A percentile compares a stretch with the other conserved stretches of the same genome.
These are phyloP conservation scores for Rhinocladiella similis DNA, from an alignment of 2,329 filamentous ascomycete species.

Conservation along the genomic window DNA sequence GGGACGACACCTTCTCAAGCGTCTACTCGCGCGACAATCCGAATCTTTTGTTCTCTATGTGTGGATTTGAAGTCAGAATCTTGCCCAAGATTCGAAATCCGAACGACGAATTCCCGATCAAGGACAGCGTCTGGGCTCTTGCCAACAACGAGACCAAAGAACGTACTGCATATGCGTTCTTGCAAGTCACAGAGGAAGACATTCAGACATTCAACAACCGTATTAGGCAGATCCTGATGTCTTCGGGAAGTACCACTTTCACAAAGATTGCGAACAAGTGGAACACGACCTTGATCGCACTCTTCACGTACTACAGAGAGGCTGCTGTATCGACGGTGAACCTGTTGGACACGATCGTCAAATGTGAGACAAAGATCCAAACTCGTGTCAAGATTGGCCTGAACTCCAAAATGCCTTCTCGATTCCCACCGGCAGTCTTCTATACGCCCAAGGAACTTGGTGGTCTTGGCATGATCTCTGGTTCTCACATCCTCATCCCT, in stretches of 20 bases:
- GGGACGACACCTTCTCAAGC: slow-evolving; percentile 97
- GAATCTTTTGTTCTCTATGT: slow-evolving; percentile 96
- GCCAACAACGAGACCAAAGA: slow-evolving; percentile 97
- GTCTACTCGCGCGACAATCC: slow-evolving; percentile 98
- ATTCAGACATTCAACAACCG: slow-evolving; percentile 99
- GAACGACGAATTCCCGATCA: slow-evolving; percentile 94
- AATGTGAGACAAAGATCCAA: slow-evolving; percentile 99
- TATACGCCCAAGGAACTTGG: slow-evolving; percentile 98
- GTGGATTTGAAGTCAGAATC: slow-evolving; percentile 94
- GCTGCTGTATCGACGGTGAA: slow-evolving; percentile 94
- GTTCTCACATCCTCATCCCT: slow-evolving; percentile 95
- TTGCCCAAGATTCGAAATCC: slow-evolving; percentile 92
- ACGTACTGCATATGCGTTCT: slow-evolving; percentile 92
- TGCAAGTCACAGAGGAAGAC: slow-evolving; percentile 96
- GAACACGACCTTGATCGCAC: slow-evolving; percentile 95
- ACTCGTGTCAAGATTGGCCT: slow-evolving; percentile 97
- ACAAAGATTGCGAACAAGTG: slow-evolving; percentile 99
- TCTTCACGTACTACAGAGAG: slow-evolving; percentile 98
- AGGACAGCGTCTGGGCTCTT: slow-evolving; percentile 97
- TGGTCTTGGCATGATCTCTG: slow-evolving; percentile 97
- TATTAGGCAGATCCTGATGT: slow-evolving; percentile 98
- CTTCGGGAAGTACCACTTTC: slow-evolving; percentile 97
- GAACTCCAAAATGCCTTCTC: slow-evolving; percentile 98
- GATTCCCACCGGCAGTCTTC: slow-evolving; percentile 97
- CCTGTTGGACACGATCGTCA: slow-evolving; percentile 94